Evolutionary conservation across 2,329 filamentous ascomycete genomes (phyloP).

Genomic region (Phialemonium atrogriseum): DNA sequence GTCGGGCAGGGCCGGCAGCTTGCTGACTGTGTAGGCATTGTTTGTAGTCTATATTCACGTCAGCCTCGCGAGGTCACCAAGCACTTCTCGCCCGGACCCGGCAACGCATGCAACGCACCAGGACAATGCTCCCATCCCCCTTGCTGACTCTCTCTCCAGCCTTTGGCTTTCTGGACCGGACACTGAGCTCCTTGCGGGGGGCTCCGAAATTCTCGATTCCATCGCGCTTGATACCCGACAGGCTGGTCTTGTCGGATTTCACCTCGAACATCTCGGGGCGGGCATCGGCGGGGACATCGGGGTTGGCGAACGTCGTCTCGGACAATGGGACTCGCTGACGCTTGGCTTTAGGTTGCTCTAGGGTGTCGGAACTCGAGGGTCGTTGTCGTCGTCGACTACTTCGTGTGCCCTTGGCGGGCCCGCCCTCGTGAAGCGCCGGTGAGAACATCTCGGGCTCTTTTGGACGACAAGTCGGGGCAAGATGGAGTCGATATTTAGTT

Average conservation of each 20-base stretch:
- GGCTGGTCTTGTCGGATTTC: conserved; percentile 43
- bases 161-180: conserved; percentile 55
- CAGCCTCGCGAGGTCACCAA: conserved; percentile 7
- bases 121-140: conserved; percentile 57
- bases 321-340: conserved; percentile 50
- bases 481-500: conserved; percentile 1
- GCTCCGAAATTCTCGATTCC: conserved; percentile 31
- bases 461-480: conserved; percentile 4
- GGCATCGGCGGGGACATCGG: conserved; percentile 37
- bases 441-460: conserved; percentile 47
- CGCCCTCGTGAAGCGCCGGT: conserved; percentile 40
- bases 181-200: conserved; percentile 41
- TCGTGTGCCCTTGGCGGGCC: conserved; percentile 47
- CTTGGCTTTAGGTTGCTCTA: conserved; percentile 55
- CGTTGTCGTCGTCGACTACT: conserved; percentile 52
- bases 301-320: conserved; percentile 48
- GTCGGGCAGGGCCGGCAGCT: conserved; percentile 74
- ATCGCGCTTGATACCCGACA: conserved; percentile 36
- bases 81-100: background rate
- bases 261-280: conserved; percentile 47
- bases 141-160: conserved; percentile 55
- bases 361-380: conserved; percentile 45
- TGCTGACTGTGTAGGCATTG: conserved; percentile 76
- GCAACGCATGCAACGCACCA: conserved; percentile 41
- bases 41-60: conserved; percentile 60